Evolutionary conservation across 176 grass and related monocot species (phyloP), one percentile per base, ranked within the genome.

Genomic region (Puccinellia tenuiflora): DNA sequence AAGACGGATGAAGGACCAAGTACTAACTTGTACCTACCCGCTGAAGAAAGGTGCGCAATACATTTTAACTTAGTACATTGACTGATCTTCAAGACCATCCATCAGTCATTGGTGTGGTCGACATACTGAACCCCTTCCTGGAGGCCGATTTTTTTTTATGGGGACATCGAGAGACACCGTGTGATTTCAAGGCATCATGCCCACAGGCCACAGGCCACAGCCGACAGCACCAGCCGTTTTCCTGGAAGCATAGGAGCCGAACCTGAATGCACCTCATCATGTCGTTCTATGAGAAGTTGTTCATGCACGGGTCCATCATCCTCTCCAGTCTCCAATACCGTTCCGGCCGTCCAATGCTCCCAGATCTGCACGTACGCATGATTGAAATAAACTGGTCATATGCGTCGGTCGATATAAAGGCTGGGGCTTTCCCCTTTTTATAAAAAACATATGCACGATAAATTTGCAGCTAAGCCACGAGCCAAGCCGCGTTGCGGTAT

Each of bases 211-310:
- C n/a, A n/a, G n/a, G n/a, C n/a, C n/a, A 89, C 88, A 4, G 12
- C 12, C 0, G 88, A 86, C 74, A 90, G 83, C 9, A 20, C 18
- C 43, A 74, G 88, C 15, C 88, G 12, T 86, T 73, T 14, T 18
- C 79, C 74, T 90, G 84, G 7, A 86, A 66, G 39, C 88, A 90
- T 40, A 90, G 9, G 0, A 86, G 45, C 39, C 20, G 73, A 0
- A 90, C 18, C 17, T 83, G 64, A 24, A 90, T 25, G 65, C 67
- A 83, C 35, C 22, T 90, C 55, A 29, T 9, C 48, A 74, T 9
- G 15, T 86, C 66, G 13, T 0, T 38, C 11, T 38, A 20, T 0
- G 50, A 4, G 40, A 18, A 20, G 15, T 0, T n/a, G 50, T 25
- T 46, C 64, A 89, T 22, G n/a, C 35, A 34, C 8, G 83, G 51